These are phyloP conservation scores for Rhamnella rubrinervis DNA, from an alignment of 331 rosid species.

Conservation along the genomic window DNA sequence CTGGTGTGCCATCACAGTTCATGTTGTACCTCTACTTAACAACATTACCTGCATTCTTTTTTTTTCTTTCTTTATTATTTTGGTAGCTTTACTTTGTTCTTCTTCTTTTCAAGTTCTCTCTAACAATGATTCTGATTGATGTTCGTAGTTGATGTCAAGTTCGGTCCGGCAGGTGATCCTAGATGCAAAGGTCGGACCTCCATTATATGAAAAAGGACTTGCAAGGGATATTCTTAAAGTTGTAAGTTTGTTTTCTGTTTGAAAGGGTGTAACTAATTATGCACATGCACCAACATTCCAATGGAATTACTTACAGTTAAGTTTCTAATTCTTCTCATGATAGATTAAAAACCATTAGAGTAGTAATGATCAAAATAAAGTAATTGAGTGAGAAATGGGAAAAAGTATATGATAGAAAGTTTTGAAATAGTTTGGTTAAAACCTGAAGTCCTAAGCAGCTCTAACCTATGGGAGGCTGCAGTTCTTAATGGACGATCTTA, in stretches of 20 bases:
- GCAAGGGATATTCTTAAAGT: constrained; percentile 68
- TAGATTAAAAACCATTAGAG: too few relatives aligned
- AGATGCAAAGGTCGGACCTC: constrained; percentile 90
- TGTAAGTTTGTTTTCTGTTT: constrained; percentile 49
- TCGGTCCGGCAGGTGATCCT: constrained; percentile 70
- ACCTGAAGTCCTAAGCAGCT: too few relatives aligned
- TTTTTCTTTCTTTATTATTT: not conserved
- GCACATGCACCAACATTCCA: too few relatives aligned
- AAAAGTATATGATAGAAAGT: too few relatives aligned
- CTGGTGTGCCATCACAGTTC: not conserved
- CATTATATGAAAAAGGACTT: constrained; percentile 75
- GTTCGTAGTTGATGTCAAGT: constrained; percentile 55
- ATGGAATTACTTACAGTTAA: too few relatives aligned
- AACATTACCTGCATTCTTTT: not conserved
- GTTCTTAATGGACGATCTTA: too few relatives aligned
- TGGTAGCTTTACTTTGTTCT: not conserved
- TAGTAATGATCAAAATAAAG: too few relatives aligned
- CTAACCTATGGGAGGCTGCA: too few relatives aligned
- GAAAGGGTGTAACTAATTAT: too few relatives aligned
- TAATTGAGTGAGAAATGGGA: too few relatives aligned
- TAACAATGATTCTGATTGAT: constrained; percentile 24
- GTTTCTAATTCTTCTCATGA: too few relatives aligned
- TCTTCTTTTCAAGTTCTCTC: not conserved
- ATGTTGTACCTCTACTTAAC: not conserved
- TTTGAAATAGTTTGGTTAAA: too few relatives aligned